Evolutionary conservation across 805 yeast genomes (phyloP).

Genomic region (Ogataea degrootiae): DNA sequence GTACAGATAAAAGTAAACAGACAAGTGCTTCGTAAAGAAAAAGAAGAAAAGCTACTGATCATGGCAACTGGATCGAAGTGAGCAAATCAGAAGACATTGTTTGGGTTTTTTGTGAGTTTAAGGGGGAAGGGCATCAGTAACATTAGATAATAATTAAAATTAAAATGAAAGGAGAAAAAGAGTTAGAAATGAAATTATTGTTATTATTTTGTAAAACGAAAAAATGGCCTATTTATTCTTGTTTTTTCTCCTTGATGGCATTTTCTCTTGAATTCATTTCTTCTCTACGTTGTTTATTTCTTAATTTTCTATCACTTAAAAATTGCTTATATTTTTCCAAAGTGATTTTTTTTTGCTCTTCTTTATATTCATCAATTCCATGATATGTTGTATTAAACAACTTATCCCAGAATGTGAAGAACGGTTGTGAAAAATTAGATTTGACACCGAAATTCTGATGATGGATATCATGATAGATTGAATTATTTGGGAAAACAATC

Average conservation of each 20-base stretch:
- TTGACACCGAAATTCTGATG: slow-evolving; percentile 96
- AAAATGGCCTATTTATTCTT: not conserved
- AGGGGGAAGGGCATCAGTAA: no score
- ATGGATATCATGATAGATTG: slow-evolving; percentile 95
- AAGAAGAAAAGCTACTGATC: no score
- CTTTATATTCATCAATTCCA: slow-evolving; percentile 58
- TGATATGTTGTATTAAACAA: slow-evolving; percentile 67
- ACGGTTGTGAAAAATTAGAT: slow-evolving; percentile 92
- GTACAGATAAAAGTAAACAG: no score
- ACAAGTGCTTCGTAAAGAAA: no score
- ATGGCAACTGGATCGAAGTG: no score
- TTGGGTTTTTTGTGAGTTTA: no score
- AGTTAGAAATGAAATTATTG: not conserved
- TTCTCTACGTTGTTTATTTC: slow-evolving; percentile 2
- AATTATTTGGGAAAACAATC: slow-evolving; percentile 85
- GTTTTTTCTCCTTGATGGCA: not conserved
- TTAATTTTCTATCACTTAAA: slow-evolving; percentile 33
- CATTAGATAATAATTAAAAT: no score
- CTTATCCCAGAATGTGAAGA: slow-evolving; percentile 90
- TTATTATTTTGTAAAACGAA: not conserved
- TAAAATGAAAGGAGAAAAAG: not conserved
- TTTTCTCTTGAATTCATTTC: slow-evolving; percentile 7
- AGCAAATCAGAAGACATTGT: no score
- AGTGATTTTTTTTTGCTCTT: slow-evolving; percentile 62
- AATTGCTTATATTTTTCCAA: slow-evolving; percentile 62